A percentile compares a stretch with the other conserved stretches of the same genome.
These are phyloP conservation scores for Penicillium fimorum DNA, from an alignment of 495 filamentous ascomycete genomes.

Conservation along the genomic window DNA sequence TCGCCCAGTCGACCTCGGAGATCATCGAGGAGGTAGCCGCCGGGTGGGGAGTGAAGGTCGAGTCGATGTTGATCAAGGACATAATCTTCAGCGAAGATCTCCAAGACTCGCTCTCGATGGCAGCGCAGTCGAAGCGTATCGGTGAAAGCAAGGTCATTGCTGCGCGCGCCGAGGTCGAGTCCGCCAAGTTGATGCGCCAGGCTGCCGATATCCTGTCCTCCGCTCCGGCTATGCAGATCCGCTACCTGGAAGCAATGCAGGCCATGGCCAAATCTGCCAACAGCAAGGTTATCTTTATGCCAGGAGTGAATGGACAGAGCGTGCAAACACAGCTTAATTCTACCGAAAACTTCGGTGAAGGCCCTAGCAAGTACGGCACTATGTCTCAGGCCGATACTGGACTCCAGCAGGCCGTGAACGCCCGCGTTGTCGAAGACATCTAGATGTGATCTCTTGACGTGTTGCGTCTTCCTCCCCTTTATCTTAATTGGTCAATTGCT, in stretches of 20 bases:
- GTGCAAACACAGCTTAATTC: conserved; percentile 48
- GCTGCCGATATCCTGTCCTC: conserved; percentile 92
- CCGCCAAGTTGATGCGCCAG: conserved; percentile 95
- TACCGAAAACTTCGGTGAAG: conserved; percentile 58
- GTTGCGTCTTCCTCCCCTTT: neutral
- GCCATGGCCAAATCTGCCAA: conserved; percentile 96
- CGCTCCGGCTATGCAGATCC: conserved; percentile 98
- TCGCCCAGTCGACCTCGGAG: conserved; percentile 89
- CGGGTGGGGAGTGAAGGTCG: conserved; percentile 94
- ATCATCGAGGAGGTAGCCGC: conserved; percentile 95
- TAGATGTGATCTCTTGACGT: conserved; percentile 33
- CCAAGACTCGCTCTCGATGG: conserved; percentile 98
- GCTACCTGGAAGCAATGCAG: conserved; percentile 99
- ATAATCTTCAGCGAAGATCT: conserved; percentile 96
- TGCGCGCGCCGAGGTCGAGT: conserved; percentile 94
- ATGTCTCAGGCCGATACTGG: conserved; percentile 48
- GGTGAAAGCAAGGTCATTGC: conserved; percentile 98
- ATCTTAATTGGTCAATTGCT: neutral
- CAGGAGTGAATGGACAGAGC: conserved; percentile 50
- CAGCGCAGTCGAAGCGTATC: conserved; percentile 96
- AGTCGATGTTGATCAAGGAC: conserved; percentile 99
- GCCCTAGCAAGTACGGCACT: conserved; percentile 53
- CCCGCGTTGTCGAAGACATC: conserved; percentile 83
- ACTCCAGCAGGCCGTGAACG: conserved; percentile 82
- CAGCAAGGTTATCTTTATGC: conserved; percentile 96